phyloP scores from a whole-genome alignment of 176 grass and related monocot species.

The Ananas comosus region DNA sequence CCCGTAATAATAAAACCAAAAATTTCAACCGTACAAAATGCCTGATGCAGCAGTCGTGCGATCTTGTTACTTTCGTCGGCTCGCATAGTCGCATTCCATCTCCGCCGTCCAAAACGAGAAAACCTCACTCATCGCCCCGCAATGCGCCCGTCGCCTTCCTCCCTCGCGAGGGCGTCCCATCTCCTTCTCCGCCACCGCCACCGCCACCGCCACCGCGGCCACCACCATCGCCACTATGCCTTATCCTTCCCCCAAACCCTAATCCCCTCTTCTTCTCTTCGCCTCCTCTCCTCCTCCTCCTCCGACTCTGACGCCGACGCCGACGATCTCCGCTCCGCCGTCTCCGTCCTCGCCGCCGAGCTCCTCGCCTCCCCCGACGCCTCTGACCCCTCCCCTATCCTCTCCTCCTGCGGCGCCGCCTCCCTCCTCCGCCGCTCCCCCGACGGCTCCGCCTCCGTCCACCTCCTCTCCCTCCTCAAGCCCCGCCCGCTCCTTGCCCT shows the following conservation, averaged over 20 bases:
- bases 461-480: conserved; percentile 58
- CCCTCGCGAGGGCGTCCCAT: neutral
- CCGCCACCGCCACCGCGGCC: neutral
- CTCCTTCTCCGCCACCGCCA: neutral
- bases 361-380: conserved; percentile 14
- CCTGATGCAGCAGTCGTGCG: no score
- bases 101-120: no score
- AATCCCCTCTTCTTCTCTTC: neutral
- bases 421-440: conserved; percentile 45
- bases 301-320: neutral
- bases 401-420: conserved; percentile 27
- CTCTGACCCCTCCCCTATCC: conserved; percentile 16
- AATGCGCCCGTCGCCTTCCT: no score
- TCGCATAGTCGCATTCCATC: no score
- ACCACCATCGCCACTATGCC: neutral
- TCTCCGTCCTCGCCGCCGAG: conserved; percentile 28
- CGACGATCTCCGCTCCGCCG: conserved; percentile 22
- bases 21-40: no score
- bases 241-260: neutral
- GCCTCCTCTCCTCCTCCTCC: neutral
- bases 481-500: conserved; percentile 52
- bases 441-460: conserved; percentile 25
- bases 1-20: no score
- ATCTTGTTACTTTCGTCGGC: no score
- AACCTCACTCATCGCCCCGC: no score